phyloP scores from a whole-genome alignment of 352 stramenopile species.

The Pythium phragmiticola region DNA sequence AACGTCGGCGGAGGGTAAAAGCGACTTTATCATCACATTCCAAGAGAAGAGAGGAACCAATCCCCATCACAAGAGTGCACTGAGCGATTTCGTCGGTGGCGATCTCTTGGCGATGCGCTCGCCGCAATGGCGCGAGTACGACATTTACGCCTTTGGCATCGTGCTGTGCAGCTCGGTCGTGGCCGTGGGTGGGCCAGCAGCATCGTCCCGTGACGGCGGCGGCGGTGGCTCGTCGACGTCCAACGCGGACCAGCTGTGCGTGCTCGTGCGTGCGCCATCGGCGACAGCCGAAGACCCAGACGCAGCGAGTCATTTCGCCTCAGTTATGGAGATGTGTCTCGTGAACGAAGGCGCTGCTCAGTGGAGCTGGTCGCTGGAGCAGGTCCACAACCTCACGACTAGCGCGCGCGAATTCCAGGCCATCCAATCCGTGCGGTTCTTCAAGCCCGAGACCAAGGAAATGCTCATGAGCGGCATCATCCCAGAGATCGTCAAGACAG shows the following conservation, averaged over 20 bases:
- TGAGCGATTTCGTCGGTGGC: conserved; percentile 52
- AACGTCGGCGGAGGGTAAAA: conserved; percentile 29
- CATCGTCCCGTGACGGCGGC: conserved; percentile 9
- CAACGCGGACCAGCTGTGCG: conserved; percentile 55
- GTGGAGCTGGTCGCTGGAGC: conserved; percentile 65
- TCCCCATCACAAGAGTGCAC: conserved; percentile 16
- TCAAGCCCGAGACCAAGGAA: conserved; percentile 48
- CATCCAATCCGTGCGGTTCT: conserved; percentile 59
- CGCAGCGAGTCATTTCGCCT: conserved; percentile 33
- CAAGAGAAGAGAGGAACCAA: conserved; percentile 18
- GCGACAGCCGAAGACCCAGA: conserved; percentile 28
- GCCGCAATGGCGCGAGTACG: conserved; percentile 55
- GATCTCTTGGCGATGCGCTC: conserved; percentile 65
- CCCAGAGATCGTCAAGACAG: conserved; percentile 29
- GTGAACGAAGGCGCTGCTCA: conserved; percentile 54
- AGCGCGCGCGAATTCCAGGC: conserved; percentile 82
- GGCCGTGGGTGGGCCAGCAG: conserved; percentile 16
- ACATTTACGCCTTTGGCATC: conserved; percentile 60
- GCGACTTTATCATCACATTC: conserved; percentile 72
- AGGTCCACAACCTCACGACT: conserved; percentile 74
- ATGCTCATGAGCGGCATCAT: conserved; percentile 45
- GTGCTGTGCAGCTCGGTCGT: conserved; percentile 72
- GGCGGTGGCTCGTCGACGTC: conserved; percentile 12
- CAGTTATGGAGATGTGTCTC: conserved; percentile 65
- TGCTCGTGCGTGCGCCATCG: conserved; percentile 49